These are phyloP conservation scores for Plasmopara halstedii DNA, from an alignment of 352 stramenopile genomes.

Conservation along the genomic window DNA sequence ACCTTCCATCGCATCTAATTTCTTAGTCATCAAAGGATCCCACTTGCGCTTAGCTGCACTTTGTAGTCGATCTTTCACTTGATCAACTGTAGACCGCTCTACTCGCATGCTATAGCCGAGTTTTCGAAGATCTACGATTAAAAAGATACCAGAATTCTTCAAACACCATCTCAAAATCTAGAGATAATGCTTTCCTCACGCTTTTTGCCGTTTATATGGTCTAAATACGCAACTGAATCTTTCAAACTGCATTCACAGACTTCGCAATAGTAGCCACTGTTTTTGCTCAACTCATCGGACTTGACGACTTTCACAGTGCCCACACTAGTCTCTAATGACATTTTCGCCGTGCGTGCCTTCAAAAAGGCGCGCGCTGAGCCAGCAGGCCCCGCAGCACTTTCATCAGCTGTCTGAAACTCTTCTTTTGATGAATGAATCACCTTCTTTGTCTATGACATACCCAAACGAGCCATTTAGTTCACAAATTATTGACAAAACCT, in stretches of 20 bases:
- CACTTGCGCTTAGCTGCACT: conserved; percentile 77
- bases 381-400: conserved; percentile 47
- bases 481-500: background rate
- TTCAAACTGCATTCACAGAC: conserved; percentile 89
- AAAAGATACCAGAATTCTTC: background rate
- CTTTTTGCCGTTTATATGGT: conserved; percentile 94
- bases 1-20: conserved; percentile 73
- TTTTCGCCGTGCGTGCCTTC: conserved; percentile 62
- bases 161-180: background rate
- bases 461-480: background rate
- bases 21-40: conserved; percentile 75
- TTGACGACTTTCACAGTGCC: conserved; percentile 86
- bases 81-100: conserved; percentile 77
- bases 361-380: conserved; percentile 72
- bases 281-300: conserved; percentile 65
- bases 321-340: conserved; percentile 78
- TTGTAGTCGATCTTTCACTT: conserved; percentile 84
- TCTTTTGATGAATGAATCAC: conserved; percentile 61
- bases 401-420: conserved; percentile 67
- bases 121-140: conserved; percentile 70
- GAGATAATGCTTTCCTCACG: conserved; percentile 36
- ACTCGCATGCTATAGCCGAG: conserved; percentile 90
- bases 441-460: conserved; percentile 60
- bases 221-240: conserved; percentile 90
- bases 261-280: conserved; percentile 88